A percentile compares a stretch with the other conserved stretches of the same genome.
These are phyloP conservation scores for Metarhizium robertsii DNA, from an alignment of 2,329 filamentous ascomycete species.

Conservation along the genomic window DNA sequence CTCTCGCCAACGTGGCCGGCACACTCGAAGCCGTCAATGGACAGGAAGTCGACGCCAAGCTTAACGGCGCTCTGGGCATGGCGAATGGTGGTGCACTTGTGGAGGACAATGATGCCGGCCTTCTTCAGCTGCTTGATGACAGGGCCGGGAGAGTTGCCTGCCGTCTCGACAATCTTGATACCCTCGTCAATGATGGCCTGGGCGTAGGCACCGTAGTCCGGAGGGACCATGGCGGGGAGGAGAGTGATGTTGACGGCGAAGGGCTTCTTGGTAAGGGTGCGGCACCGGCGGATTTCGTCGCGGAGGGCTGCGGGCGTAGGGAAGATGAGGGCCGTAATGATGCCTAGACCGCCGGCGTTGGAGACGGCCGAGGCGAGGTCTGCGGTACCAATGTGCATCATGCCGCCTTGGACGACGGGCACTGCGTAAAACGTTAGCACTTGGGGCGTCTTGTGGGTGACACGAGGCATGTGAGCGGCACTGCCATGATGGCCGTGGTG, in stretches of 20 bases:
- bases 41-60: slow-evolving; percentile 91
- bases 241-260: slow-evolving; percentile 96
- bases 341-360: slow-evolving; percentile 74
- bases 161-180: slow-evolving; percentile 84
- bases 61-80: slow-evolving; percentile 88
- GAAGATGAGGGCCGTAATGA: slow-evolving; percentile 85
- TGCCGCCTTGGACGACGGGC: slow-evolving; percentile 76
- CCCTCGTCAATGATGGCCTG: slow-evolving; percentile 91
- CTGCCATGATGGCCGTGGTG: background rate
- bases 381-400: slow-evolving; percentile 80
- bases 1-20: slow-evolving; percentile 81
- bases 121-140: slow-evolving; percentile 84
- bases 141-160: slow-evolving; percentile 78
- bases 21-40: slow-evolving; percentile 96
- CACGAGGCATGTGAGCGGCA: background rate
- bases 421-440: slow-evolving; percentile 34
- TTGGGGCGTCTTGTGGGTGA: background rate
- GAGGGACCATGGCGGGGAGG: slow-evolving; percentile 78
- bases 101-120: slow-evolving; percentile 68
- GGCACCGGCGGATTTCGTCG: slow-evolving; percentile 84
- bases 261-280: slow-evolving; percentile 64
- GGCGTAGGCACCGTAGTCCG: slow-evolving; percentile 87
- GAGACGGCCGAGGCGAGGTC: slow-evolving; percentile 68
- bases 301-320: slow-evolving; percentile 85
- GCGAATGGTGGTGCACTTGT: slow-evolving; percentile 96